Evolutionary conservation across 306 rosid species (phyloP).

Genomic region (Lagenaria siceraria): DNA sequence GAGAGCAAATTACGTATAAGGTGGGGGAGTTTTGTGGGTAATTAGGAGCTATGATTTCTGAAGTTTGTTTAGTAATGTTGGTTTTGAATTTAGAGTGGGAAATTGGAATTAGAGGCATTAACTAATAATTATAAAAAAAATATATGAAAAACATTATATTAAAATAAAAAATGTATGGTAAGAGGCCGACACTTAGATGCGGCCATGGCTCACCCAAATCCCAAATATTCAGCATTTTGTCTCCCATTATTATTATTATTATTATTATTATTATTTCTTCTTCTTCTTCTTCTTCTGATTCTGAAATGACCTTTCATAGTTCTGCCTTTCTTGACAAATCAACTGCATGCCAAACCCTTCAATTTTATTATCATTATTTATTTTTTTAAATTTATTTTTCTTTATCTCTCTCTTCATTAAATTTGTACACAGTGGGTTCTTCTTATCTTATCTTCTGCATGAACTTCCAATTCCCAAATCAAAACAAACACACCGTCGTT

Average conservation of each 20-base stretch:
- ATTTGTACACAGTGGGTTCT: not conserved
- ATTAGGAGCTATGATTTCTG: not conserved
- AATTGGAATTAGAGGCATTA: not conserved
- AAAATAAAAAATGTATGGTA: constrained; percentile 16
- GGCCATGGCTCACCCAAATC: constrained; percentile 30
- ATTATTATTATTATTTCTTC: not conserved
- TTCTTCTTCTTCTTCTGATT: not conserved
- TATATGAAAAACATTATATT: not conserved
- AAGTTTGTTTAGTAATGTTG: not conserved
- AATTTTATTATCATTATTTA: not conserved
- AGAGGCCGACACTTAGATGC: constrained; percentile 48
- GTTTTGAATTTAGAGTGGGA: not conserved
- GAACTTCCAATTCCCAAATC: not conserved
- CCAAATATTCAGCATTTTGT: constrained; percentile 33
- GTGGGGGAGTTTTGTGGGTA: not conserved
- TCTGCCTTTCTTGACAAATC: not conserved
- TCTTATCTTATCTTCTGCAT: constrained; percentile 1
- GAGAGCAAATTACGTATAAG: not conserved
- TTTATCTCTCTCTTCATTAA: not conserved
- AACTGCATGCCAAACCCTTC: not conserved
- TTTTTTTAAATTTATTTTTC: not conserved
- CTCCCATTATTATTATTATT: constrained; percentile 1
- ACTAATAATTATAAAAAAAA: too few relatives aligned
- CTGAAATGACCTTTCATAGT: not conserved
- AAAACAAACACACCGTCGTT: not conserved